A percentile compares a stretch with the other conserved stretches of the same genome.
Conservation (phyloP, 257 asterid species). For the Solanum sitiens region DNA sequence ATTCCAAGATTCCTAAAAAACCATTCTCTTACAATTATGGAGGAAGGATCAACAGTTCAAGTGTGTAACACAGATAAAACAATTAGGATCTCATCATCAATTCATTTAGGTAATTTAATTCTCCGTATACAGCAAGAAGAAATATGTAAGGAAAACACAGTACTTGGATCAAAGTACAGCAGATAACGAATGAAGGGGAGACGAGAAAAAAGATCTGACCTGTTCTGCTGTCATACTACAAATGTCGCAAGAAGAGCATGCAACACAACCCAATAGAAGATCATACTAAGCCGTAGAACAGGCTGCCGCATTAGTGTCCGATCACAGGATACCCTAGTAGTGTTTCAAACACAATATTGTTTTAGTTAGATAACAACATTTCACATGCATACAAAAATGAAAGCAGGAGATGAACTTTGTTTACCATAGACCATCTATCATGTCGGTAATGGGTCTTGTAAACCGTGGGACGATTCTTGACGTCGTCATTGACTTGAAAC, state of each 20-base stretch:
- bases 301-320: slow-evolving; percentile 97
- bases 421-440: slow-evolving; percentile 94
- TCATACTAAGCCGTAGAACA: slow-evolving; percentile 79
- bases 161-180: neutral
- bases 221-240: slow-evolving; percentile 53
- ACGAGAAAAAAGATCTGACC: slow-evolving; percentile 3
- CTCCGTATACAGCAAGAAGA: neutral
- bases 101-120: neutral
- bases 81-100: neutral
- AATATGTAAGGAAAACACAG: neutral
- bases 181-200: neutral
- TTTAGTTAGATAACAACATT: neutral
- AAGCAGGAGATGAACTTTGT: neutral
- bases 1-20: neutral
- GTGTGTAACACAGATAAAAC: neutral
- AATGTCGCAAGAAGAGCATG: slow-evolving; percentile 75
- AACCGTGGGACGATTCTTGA: slow-evolving; percentile 82
- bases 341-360: slow-evolving; percentile 5
- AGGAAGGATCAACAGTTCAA: neutral
- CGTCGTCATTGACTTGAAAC: slow-evolving; percentile 93
- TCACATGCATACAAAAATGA: neutral
- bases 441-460: slow-evolving; percentile 80
- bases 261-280: slow-evolving; percentile 80
- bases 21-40: neutral
- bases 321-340: slow-evolving; percentile 85